phyloP scores from a whole-genome alignment of 2,329 filamentous ascomycete genomes.

The Bipolaris victoriae region DNA sequence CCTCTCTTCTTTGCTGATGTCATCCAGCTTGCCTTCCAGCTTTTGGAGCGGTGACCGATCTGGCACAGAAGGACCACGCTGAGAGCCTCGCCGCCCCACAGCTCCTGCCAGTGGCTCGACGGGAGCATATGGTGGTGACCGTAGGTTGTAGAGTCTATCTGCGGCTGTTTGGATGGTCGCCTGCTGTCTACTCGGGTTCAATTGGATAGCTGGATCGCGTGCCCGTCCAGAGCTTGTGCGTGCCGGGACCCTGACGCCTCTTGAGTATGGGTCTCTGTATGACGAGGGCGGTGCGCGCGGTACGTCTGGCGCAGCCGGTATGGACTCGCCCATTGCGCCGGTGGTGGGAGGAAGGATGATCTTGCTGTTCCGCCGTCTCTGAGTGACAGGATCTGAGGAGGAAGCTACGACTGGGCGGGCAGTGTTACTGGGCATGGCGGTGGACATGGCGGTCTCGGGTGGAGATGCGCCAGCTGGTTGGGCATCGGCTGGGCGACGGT shows the following conservation, averaged over 20 bases:
- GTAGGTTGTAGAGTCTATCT: slow-evolving; percentile 40
- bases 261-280: slow-evolving; percentile 47
- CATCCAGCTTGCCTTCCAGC: slow-evolving; percentile 86
- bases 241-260: slow-evolving; percentile 29
- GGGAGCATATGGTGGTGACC: slow-evolving; percentile 40
- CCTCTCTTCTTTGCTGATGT: slow-evolving; percentile 96
- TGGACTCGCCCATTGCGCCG: slow-evolving; percentile 29
- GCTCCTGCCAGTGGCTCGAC: slow-evolving; percentile 37
- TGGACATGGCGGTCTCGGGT: slow-evolving; percentile 11
- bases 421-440: slow-evolving; percentile 37
- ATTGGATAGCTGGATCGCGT: slow-evolving; percentile 43
- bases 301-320: slow-evolving; percentile 63
- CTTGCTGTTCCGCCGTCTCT: slow-evolving; percentile 42
- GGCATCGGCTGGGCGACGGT: slow-evolving; percentile 41
- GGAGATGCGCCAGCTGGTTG: slow-evolving; percentile 29
- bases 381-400: slow-evolving; percentile 35
- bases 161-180: slow-evolving; percentile 43
- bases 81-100: slow-evolving; percentile 31
- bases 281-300: slow-evolving; percentile 60
- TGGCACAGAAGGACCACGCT: slow-evolving; percentile 65
- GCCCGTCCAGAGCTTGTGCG: slow-evolving; percentile 37
- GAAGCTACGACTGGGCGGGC: slow-evolving; percentile 31
- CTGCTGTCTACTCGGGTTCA: slow-evolving; percentile 45
- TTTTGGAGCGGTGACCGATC: slow-evolving; percentile 91
- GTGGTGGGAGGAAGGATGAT: slow-evolving; percentile 36